phyloP scores from a whole-genome alignment of 805 yeast genomes.

The Kluyveromyces lactis region DNA sequence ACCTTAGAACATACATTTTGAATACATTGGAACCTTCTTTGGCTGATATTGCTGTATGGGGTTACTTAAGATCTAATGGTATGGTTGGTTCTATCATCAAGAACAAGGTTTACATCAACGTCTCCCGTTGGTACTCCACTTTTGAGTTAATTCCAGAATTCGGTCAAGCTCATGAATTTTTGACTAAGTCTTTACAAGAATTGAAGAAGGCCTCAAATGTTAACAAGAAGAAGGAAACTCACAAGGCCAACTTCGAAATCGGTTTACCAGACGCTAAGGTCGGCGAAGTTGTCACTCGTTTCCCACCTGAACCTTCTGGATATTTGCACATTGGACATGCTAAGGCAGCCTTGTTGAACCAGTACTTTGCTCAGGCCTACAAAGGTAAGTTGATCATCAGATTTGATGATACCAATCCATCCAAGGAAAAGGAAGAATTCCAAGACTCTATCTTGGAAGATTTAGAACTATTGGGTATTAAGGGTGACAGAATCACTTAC shows the following conservation, averaged over 20 bases:
- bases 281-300: slow-evolving; percentile 96
- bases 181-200: slow-evolving; percentile 64
- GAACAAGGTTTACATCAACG: slow-evolving; percentile 73
- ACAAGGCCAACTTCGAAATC: slow-evolving; percentile 92
- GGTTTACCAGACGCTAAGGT: slow-evolving; percentile 84
- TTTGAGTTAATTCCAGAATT: slow-evolving; percentile 60
- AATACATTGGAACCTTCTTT: slow-evolving; percentile 55
- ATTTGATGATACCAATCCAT: slow-evolving; percentile 97
- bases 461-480: slow-evolving; percentile 79
- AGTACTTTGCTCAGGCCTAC: slow-evolving; percentile 91
- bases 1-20: slow-evolving; percentile 70
- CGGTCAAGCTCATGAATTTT: slow-evolving; percentile 58
- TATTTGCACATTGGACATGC: slow-evolving; percentile 97
- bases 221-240: slow-evolving; percentile 71
- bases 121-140: slow-evolving; percentile 88
- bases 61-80: slow-evolving; percentile 86
- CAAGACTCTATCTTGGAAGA: slow-evolving; percentile 93
- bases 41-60: slow-evolving; percentile 90
- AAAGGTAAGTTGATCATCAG: slow-evolving; percentile 94
- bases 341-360: slow-evolving; percentile 93
- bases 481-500: slow-evolving; percentile 81
- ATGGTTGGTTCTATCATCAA: slow-evolving; percentile 87
- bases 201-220: slow-evolving; percentile 60
- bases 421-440: slow-evolving; percentile 91
- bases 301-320: slow-evolving; percentile 99